Evolutionary conservation across 2,329 filamentous ascomycete species (phyloP), one percentile per base, ranked within the genome.

Genomic region (Dactylellina haptotyla): DNA sequence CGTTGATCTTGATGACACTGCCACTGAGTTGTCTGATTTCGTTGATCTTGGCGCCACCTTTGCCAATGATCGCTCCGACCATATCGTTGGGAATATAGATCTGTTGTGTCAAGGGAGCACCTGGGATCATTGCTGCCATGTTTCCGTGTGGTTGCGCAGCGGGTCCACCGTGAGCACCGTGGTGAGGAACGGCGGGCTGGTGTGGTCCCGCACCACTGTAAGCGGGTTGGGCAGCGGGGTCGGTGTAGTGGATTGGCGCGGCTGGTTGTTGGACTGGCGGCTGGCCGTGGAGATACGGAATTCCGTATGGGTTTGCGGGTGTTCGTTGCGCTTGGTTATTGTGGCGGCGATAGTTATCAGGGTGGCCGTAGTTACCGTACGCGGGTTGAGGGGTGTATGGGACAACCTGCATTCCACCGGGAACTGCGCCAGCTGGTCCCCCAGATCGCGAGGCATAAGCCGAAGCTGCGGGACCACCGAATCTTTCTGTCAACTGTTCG

Each of bases 51-150:
- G 93, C 91, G 76, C 95, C 95, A 75, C 95, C 95, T 84, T 99
- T 99, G 79, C 95, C 95, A 78, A 99, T 99, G 79, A 99, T 99
- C 64, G 95, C 95, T 75, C 95, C 95, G 61, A 99, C 95, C 95
- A 99, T 98, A 80, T 99, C 95, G 80, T 99, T 99, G 69, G 95
- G 95, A 78, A 99, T 99, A 83, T 91, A 99, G 77, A 99, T 99
- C 82, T 99, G 95, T 82, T 99, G 95, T 2, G 95, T 99, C 79
- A 98, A 85, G 56, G 93, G 92, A 76, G 92, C 89, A 57, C 91
- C 92, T 41, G 90, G 89, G 78, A 93, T 85, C 82, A 88, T 87
- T 16, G 87, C 87, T 75, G 89, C 87, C 83, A 93, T 89, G 28
- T 75, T 75, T 0, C 57, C 53, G 16, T 73, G 69, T 6, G 92